Percentiles rank a stretch among this genome's conserved stretches.
phyloP scores from a whole-genome alignment of 1,284 basidiomycete genomes.

The Mrakiaceae sp. region DNA sequence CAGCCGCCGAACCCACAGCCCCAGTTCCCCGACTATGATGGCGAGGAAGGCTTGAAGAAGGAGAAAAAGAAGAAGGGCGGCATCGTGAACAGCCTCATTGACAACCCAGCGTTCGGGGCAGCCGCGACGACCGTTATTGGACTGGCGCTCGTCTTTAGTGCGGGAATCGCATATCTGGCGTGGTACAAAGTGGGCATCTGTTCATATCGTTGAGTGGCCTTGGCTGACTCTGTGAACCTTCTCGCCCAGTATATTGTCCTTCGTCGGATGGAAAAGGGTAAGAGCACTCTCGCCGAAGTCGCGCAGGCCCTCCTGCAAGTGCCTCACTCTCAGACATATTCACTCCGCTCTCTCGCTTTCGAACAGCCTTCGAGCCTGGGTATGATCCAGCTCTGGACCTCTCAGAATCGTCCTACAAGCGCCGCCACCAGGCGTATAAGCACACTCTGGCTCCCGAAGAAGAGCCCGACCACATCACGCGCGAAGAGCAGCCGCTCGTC shows the following conservation, averaged over 20 bases:
- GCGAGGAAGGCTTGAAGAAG: slow-evolving; percentile 2
- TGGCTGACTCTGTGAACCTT: background rate
- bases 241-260: slow-evolving; percentile 2
- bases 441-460: slow-evolving; percentile 21
- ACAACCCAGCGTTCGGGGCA: slow-evolving; percentile 31
- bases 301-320: slow-evolving; percentile 22
- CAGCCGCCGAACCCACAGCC: background rate
- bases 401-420: slow-evolving; percentile 39
- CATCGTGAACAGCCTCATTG: slow-evolving; percentile 27
- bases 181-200: slow-evolving; percentile 69
- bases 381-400: slow-evolving; percentile 71
- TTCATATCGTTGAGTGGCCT: background rate
- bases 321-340: slow-evolving; percentile 3
- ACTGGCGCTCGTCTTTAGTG: slow-evolving; percentile 33
- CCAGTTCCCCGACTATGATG: background rate
- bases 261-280: slow-evolving; percentile 27
- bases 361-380: slow-evolving; percentile 50
- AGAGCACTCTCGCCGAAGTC: slow-evolving; percentile 29
- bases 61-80: slow-evolving; percentile 9
- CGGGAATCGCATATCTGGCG: slow-evolving; percentile 56
- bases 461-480: slow-evolving; percentile 42
- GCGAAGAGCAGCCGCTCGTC: slow-evolving; percentile 61
- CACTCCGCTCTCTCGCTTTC: slow-evolving; percentile 39
- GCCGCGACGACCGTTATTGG: slow-evolving; percentile 34
- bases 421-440: background rate